Evolutionary conservation across 1,284 basidiomycete species (phyloP), one percentile per base, ranked within the genome.

Genomic region (Volvariella volvacea): DNA sequence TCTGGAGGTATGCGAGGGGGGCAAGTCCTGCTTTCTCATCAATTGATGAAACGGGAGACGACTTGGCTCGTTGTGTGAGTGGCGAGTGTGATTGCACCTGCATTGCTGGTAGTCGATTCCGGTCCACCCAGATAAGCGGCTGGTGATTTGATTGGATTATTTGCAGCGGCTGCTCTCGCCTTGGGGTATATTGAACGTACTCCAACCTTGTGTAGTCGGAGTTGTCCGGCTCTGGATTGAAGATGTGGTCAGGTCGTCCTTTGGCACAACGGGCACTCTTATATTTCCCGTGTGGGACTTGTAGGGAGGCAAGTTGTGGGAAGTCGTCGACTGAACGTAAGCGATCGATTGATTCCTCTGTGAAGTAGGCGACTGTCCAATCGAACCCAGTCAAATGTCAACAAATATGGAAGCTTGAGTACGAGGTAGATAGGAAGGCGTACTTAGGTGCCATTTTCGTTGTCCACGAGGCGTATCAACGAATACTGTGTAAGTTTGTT

Each of bases 401-500:
- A 22, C 39, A 42, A 41, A 44, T 31, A 51, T 34, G 45, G 21
- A 46, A 33, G 30, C 20, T 25, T 19, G 14, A 9, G 19, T n/a
- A 44, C 15, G 38, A 32, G 4, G 39, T 30, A 43, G 25, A 21
- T 37, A 31, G 31, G n/a, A 37, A 44, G 41, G 66, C 81, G 50
- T 55, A 87, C 85, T 88, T n/a, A 88, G 68, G 55, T 88, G 86
- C 85, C 85, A 88, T 59, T 88, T 88, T 48, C 80, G 74, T 55
- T 78, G 76, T 30, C 81, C 83, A 38, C 69, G 67, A 34, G 71
- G 58, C 10, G 78, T 79, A 43, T 83, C 76, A 47, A 86, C 82
- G 50, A 73, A 81, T 14, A 86, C 83, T 4, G 84, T 87, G 53
- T 87, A 88, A 0, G 86, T 88, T 63, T 88, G 85, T 58, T 88